Evolutionary conservation across 768 basidiomycete genomes (phyloP), one percentile per base, ranked within the genome.

Genomic region (Clavulina sp.): DNA sequence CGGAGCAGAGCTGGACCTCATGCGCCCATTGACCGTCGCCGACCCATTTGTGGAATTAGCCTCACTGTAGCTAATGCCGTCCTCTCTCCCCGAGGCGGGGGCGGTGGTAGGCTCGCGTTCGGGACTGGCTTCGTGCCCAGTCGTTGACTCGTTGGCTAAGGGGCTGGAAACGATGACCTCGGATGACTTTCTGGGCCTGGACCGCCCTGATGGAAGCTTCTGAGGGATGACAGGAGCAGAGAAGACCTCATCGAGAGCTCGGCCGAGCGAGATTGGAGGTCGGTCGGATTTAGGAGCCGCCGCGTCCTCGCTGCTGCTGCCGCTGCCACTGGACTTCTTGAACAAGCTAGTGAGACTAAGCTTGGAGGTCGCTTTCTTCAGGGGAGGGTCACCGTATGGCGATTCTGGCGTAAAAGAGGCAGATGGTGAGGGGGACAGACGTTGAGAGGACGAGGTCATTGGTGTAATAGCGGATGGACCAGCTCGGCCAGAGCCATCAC

Each of bases 401-500:
- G 19, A 19, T 38, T 7, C 9, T 19, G 34, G 7, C 19, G 34
- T 7, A 38, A 38, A 19, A 7, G 34, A 38, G 34, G 19, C 9
- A 19, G 34, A 7, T 7, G 34, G 34, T 7, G 19, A 7, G 34
- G 34, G 34, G 7, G 34, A 19, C 34, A 38, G 34, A 7, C 19
- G 34, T 19, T 38, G 19, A 38, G 34, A n/a, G n/a, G n/a, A n/a
- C n/a, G n/a, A n/a, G n/a, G n/a, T n/a, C n/a, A n/a, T n/a, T n/a
- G n/a, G n/a, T n/a, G n/a, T n/a, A n/a, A n/a, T 19, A 7, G 7
- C 34, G 7, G 7, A 19, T 38, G 19, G 7, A 38, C 34, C 19
- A 53, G 26, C 51, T 41, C 36, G 26, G 6, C 81, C 79, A 51
- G 77, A 73, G 50, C 72, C 80, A 29, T 71, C 80, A 4, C 83